A percentile compares a stretch with the other conserved stretches of the same genome.
Evolutionary conservation across 2,329 filamentous ascomycete species (phyloP).

Genomic region (Didymella segeticola): DNA sequence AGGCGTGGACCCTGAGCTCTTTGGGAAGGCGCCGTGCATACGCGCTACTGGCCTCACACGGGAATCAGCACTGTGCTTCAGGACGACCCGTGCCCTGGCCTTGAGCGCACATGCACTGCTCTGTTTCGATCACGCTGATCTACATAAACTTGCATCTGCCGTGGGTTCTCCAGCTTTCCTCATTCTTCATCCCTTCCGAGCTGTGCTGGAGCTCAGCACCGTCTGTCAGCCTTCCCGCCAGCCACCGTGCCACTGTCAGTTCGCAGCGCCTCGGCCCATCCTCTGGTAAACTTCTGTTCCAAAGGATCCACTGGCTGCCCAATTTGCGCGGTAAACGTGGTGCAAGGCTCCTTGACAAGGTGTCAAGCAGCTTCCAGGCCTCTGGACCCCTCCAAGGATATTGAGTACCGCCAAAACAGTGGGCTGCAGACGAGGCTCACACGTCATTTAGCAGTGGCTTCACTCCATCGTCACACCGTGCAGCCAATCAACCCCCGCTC

Average conservation of each 20-base stretch:
- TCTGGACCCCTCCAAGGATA: slow-evolving; percentile 22
- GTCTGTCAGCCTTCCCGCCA: slow-evolving; percentile 17
- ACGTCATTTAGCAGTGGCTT: slow-evolving; percentile 34
- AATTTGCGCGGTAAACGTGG: slow-evolving; percentile 54
- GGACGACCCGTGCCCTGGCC: slow-evolving; percentile 8
- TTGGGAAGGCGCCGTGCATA: slow-evolving; percentile 19
- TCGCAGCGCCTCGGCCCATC: slow-evolving; percentile 20
- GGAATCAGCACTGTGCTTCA: slow-evolving; percentile 15
- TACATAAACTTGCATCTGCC: slow-evolving; percentile 5
- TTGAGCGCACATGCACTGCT: slow-evolving; percentile 14
- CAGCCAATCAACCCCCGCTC: slow-evolving; percentile 20
- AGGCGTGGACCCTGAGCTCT: slow-evolving; percentile 19
- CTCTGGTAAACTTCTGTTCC: slow-evolving; percentile 7
- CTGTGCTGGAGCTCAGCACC: slow-evolving; percentile 4
- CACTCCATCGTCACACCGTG: slow-evolving; percentile 16
- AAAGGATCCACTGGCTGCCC: slow-evolving; percentile 25
- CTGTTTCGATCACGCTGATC: slow-evolving; percentile 14
- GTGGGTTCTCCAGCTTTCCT: neutral
- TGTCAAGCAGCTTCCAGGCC: slow-evolving; percentile 60
- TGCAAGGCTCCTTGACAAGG: slow-evolving; percentile 65
- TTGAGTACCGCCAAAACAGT: slow-evolving; percentile 20
- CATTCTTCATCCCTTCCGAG: slow-evolving; percentile 4
- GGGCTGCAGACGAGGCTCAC: slow-evolving; percentile 23
- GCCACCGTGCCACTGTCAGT: slow-evolving; percentile 24
- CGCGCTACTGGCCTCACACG: slow-evolving; percentile 17